These are phyloP conservation scores for Penicillium thymicola DNA, from an alignment of 2,329 filamentous ascomycete species.

Conservation along the genomic window DNA sequence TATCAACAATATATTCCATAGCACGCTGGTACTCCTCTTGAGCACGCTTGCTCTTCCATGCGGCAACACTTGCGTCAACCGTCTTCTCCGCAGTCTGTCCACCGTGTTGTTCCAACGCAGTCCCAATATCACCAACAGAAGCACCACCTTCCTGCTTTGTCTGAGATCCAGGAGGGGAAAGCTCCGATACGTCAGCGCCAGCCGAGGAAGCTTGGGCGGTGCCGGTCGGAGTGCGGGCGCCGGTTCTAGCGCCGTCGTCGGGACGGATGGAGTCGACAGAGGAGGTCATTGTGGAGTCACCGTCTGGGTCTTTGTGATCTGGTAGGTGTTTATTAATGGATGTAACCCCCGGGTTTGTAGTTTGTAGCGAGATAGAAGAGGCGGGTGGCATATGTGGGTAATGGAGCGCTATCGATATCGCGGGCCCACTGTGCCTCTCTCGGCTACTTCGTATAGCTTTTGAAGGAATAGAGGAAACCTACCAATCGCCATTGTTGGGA, in stretches of 20 bases:
- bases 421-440: background rate
- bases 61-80: conserved; percentile 48
- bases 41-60: conserved; percentile 57
- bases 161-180: conserved; percentile 56
- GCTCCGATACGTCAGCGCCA: conserved; percentile 39
- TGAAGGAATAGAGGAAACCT: background rate
- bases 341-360: background rate
- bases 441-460: background rate
- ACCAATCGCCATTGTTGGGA: conserved; percentile 25
- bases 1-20: conserved; percentile 51
- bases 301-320: conserved; percentile 47
- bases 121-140: background rate
- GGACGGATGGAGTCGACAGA: conserved; percentile 38
- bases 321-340: background rate
- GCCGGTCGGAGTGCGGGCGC: conserved; percentile 45
- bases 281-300: conserved; percentile 57
- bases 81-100: conserved; percentile 13
- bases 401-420: conserved; percentile 5
- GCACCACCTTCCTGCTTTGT: conserved; percentile 18
- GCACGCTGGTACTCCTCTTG: conserved; percentile 54
- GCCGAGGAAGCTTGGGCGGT: conserved; percentile 21
- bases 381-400: conserved; percentile 1
- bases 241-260: conserved; percentile 35
- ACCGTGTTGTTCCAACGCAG: conserved; percentile 7
- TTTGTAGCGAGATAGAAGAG: background rate